phyloP scores from a whole-genome alignment of 805 yeast genomes.

The Kazachstania viticola region DNA sequence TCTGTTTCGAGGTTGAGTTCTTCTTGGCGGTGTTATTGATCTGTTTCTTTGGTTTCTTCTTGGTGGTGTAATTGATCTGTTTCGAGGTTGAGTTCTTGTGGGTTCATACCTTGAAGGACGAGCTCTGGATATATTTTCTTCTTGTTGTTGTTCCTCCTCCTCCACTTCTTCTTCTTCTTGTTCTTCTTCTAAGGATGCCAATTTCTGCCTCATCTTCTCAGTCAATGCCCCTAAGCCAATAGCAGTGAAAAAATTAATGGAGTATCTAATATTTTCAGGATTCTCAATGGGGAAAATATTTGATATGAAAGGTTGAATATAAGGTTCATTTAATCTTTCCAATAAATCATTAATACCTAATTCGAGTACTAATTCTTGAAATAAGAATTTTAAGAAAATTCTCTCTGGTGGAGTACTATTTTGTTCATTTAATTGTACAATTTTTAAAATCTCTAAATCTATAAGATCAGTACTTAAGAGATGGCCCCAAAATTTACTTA shows the following conservation, averaged over 20 bases:
- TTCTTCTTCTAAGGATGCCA: constrained; percentile 20
- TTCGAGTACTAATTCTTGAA: constrained; percentile 70
- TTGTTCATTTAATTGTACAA: constrained; percentile 50
- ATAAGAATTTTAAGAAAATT: constrained; percentile 68
- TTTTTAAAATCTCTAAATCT: constrained; percentile 48
- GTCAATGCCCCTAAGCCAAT: constrained; percentile 80
- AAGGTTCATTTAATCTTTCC: constrained; percentile 40
- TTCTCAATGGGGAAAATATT: constrained; percentile 56
- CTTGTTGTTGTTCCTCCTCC: constrained; percentile 5
- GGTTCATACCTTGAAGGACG: constrained; percentile 3
- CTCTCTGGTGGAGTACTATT: constrained; percentile 73
- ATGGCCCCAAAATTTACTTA: constrained; percentile 83
- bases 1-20: constrained; percentile 9
- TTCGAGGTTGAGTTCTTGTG: constrained; percentile 2
- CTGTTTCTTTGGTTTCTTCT: constrained; percentile 8
- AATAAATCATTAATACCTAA: constrained; percentile 47
- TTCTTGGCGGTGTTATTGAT: constrained; percentile 14
- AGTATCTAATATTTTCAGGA: constrained; percentile 51
- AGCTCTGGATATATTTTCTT: constrained; percentile 7
- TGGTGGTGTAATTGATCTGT: constrained; percentile 11
- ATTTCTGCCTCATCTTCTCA: constrained; percentile 59
- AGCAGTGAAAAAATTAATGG: constrained; percentile 87
- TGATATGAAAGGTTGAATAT: constrained; percentile 34
- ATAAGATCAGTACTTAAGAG: constrained; percentile 59
- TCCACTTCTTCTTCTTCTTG: constrained; percentile 5